Conservation (phyloP, 192 early-diverging fungal genomes). For the Kickxella alabastrina region DNA sequence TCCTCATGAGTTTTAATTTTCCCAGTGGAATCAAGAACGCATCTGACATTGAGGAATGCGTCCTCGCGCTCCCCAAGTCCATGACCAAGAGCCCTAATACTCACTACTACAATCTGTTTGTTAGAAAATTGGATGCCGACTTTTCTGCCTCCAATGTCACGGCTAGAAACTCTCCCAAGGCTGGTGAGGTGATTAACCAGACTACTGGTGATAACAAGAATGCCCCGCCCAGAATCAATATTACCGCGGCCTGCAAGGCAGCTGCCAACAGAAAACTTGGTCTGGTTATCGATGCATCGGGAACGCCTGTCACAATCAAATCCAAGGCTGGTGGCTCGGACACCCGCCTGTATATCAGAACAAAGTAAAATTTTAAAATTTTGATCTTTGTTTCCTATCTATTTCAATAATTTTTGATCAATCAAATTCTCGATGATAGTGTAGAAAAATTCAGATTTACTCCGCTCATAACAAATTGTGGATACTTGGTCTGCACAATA, state of each 20-base stretch:
- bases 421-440: no score
- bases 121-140: slow-evolving; percentile 2
- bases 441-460: no score
- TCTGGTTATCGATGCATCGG: slow-evolving; percentile 13
- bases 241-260: slow-evolving; percentile 20
- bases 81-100: not conserved
- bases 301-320: slow-evolving; percentile 13
- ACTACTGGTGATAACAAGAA: slow-evolving; percentile 11
- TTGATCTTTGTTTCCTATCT: not conserved
- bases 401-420: not conserved
- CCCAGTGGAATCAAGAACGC: slow-evolving; percentile 6
- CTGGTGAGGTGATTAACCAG: slow-evolving; percentile 7
- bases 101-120: slow-evolving; percentile 18
- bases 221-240: slow-evolving; percentile 11
- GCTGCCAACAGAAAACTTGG: slow-evolving; percentile 16
- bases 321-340: slow-evolving; percentile 25
- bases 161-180: slow-evolving; percentile 8
- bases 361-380: not conserved
- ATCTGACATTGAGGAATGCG: slow-evolving; percentile 14
- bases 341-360: slow-evolving; percentile 17
- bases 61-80: slow-evolving; percentile 15
- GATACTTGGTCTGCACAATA: no score
- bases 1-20: slow-evolving; percentile 32
- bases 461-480: no score
- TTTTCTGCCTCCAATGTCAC: slow-evolving; percentile 25